Evolutionary conservation across 441 rosid genomes (phyloP), one percentile per base, ranked within the genome.

Genomic region (Dalechampia spathulata): DNA sequence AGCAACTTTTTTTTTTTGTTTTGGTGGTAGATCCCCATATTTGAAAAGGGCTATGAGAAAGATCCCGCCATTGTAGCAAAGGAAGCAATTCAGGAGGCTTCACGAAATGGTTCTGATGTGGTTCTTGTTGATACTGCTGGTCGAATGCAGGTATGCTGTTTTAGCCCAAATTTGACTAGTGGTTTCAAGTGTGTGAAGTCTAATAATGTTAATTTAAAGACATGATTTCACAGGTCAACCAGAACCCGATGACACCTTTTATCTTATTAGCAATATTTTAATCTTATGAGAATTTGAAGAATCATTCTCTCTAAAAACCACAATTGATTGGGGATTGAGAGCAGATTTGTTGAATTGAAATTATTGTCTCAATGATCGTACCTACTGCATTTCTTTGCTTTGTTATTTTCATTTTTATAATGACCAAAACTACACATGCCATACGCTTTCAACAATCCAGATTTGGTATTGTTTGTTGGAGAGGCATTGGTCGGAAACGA

Each of bases 51-150:
- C 15, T 89, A 89, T 37, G 97, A 87, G 66, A 93, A 90, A 75
- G 96, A 93, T 83, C 97, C 99, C 57, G 97, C 99, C n/a, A 64
- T 80, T 58, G 97, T 92, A 39, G 99, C 99, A 3, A 89, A 92
- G 77, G 99, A 92, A 79, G 97, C 99, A 52, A 92, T 92, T 50
- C 87, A 89, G 63, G 96, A 86, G 78, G 97, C 96, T 39, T 65
- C 82, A 22, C 84, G 79, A 46, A 81, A 77, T 71, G 96, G 92
- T 49, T 80, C 96, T 16, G 99, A 92, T 68, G 99, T 89, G 57
- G 93, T 92, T 66, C 96, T 92, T 69, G 97, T 89, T 59, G 99
- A 92, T 73, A 92, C 99, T 14, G 99, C 99, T 60, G 99, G 99
- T 61, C 78, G 99, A 59, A 93, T 89, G 96, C 99, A 93, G 90